These are phyloP conservation scores for Piper betle DNA, from an alignment of 164 flowering plant genomes.

Conservation along the genomic window DNA sequence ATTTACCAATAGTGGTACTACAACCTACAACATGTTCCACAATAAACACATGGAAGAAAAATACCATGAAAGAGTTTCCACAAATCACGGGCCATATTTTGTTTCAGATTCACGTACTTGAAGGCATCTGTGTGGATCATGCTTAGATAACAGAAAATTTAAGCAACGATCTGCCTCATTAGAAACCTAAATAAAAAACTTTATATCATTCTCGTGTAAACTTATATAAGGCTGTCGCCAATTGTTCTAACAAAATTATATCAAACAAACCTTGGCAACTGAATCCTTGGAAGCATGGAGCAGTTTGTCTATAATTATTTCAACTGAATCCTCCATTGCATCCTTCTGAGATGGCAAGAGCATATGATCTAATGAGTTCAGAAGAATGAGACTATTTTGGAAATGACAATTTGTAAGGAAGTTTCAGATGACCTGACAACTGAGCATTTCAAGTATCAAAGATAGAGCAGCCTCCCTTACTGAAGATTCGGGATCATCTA, in stretches of 20 bases:
- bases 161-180: constrained; percentile 87
- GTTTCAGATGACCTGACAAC: constrained; percentile 42
- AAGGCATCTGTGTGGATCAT: constrained; percentile 81
- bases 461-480: constrained; percentile 68
- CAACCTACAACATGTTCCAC: constrained; percentile 37
- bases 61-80: too few species aligned
- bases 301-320: constrained; percentile 87
- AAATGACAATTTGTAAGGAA: not conserved
- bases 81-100: not conserved
- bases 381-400: not conserved
- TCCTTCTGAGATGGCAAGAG: constrained; percentile 43
- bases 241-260: not conserved
- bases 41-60: not conserved
- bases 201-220: too few species aligned
- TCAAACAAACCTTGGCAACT: constrained; percentile 36
- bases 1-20: constrained; percentile 76
- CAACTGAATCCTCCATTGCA: constrained; percentile 87
- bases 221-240: not conserved
- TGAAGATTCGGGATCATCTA: constrained; percentile 81
- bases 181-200: constrained; percentile 40
- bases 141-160: constrained; percentile 55
- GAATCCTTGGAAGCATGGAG: constrained; percentile 74
- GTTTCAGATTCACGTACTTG: constrained; percentile 34
- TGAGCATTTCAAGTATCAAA: constrained; percentile 79
- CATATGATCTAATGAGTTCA: not conserved